These are phyloP conservation scores for Hypericum androsaemum DNA, from an alignment of 345 rosid genomes.

Conservation along the genomic window DNA sequence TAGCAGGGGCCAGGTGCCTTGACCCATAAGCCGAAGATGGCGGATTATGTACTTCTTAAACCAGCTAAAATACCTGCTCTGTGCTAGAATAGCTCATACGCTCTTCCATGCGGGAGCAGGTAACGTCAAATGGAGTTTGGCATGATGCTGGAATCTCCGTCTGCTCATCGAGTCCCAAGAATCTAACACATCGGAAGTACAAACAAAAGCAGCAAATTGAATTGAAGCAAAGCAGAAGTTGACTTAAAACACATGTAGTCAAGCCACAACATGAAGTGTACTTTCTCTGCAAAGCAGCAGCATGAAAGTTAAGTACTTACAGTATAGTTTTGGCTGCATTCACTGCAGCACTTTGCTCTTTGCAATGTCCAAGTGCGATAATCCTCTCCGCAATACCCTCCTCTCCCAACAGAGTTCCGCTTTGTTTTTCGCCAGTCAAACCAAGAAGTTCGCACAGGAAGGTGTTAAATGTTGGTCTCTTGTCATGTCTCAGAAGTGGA, in stretches of 20 bases:
- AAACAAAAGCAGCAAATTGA: neutral
- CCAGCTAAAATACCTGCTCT: constrained; percentile 52
- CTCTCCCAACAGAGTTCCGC: constrained; percentile 32
- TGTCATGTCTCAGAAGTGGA: constrained; percentile 31
- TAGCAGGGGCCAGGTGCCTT: neutral
- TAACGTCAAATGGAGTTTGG: constrained; percentile 49
- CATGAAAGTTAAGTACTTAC: constrained; percentile 24
- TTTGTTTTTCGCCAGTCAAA: constrained; percentile 17
- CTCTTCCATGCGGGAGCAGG: constrained; percentile 75
- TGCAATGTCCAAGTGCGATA: constrained; percentile 49
- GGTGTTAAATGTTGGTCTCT: constrained; percentile 35
- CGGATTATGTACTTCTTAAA: neutral
- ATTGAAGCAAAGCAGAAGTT: neutral
- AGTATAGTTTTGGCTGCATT: constrained; percentile 61
- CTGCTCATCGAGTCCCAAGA: constrained; percentile 60
- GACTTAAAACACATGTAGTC: no score
- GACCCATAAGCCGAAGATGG: neutral
- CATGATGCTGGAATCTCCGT: constrained; percentile 54
- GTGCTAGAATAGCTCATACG: constrained; percentile 53
- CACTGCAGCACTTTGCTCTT: constrained; percentile 41
- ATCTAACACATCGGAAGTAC: constrained; percentile 29
- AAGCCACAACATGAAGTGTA: no score
- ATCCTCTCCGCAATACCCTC: constrained; percentile 48
- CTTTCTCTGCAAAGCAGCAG: constrained; percentile 1
- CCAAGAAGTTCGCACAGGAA: constrained; percentile 47